Evolutionary conservation across 75 land plant genomes (phyloP), one percentile per base, ranked within the genome.

Genomic region (Picea glauca): DNA sequence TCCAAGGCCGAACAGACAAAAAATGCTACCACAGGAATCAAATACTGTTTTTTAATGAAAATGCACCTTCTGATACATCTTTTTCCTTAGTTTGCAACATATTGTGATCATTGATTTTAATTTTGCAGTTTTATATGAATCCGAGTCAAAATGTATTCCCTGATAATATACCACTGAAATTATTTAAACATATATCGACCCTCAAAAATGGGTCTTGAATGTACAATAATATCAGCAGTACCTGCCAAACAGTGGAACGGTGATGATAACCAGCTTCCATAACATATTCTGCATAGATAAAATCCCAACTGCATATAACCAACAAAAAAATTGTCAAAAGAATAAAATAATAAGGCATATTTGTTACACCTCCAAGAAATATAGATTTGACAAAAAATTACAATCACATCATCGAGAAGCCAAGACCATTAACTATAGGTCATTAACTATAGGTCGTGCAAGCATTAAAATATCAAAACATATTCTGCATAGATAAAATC

Each of bases 201-300:
- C 5, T 67, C 7, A 38, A 17, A 38, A 35, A 35, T 33, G 1
- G n/a, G 33, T 67, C 50, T 30, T 35, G 20, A 67, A 33, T 40
- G 43, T 18, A 67, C 1, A 67, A n/a, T 67, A 14, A 32, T 0
- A 18, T 17, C 3, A 26, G 9, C 15, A 43, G 35, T 75, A 96
- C 98, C 98, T 97, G 98, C 99, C 95, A 97, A 83, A 97, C 85
- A 61, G 90, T 97, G 32, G 99, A 94, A 30, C 91, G 93, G 76
- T n/a, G n/a, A n/a, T n/a, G n/a, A n/a, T n/a, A n/a, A n/a, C n/a
- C n/a, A n/a, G n/a, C n/a, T n/a, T n/a, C n/a, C n/a, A n/a, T n/a
- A n/a, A n/a, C n/a, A n/a, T n/a, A n/a, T n/a, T n/a, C n/a, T n/a
- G n/a, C n/a, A n/a, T n/a, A n/a, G n/a, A n/a, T n/a, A n/a, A n/a